Conservation (phyloP, 495 filamentous ascomycete species). For the Glarea lozoyensis region DNA sequence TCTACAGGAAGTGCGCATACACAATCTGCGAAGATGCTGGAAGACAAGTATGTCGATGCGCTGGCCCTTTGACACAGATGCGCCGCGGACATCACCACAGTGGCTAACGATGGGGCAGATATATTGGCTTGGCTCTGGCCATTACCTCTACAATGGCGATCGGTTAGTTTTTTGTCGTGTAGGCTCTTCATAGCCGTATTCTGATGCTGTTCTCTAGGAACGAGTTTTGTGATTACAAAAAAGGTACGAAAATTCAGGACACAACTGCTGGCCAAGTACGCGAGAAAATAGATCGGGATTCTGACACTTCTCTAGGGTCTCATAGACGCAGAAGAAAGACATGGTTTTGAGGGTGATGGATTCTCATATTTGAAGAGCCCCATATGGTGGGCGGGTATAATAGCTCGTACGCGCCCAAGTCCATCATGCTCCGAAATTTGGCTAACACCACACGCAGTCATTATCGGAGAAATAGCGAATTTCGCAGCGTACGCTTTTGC, state of each 20-base stretch:
- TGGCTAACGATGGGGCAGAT: conserved; percentile 17
- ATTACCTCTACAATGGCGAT: conserved; percentile 89
- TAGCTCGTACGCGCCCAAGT: conserved; percentile 55
- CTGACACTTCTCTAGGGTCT: conserved; percentile 55
- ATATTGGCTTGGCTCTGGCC: conserved; percentile 51
- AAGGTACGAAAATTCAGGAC: conserved; percentile 13
- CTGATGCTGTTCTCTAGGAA: conserved; percentile 33
- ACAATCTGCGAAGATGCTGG: conserved; percentile 50
- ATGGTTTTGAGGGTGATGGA: conserved; percentile 95
- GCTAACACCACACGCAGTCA: conserved; percentile 37
- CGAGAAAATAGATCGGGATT: background rate
- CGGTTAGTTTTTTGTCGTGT: conserved; percentile 24
- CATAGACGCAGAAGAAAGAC: conserved; percentile 76
- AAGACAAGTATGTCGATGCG: conserved; percentile 67
- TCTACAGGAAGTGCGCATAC: conserved; percentile 21
- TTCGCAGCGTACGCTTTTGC: conserved; percentile 98
- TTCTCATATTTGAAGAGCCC: conserved; percentile 88
- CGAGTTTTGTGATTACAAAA: conserved; percentile 24
- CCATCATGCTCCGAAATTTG: conserved; percentile 2
- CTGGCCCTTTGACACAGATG: background rate
- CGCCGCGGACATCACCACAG: background rate
- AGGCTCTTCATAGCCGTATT: background rate
- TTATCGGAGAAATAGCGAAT: conserved; percentile 87
- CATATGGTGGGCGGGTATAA: conserved; percentile 90
- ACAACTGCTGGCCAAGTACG: background rate